Conservation (phyloP, 2,329 filamentous ascomycete species). For the Arthroderma sp. region DNA sequence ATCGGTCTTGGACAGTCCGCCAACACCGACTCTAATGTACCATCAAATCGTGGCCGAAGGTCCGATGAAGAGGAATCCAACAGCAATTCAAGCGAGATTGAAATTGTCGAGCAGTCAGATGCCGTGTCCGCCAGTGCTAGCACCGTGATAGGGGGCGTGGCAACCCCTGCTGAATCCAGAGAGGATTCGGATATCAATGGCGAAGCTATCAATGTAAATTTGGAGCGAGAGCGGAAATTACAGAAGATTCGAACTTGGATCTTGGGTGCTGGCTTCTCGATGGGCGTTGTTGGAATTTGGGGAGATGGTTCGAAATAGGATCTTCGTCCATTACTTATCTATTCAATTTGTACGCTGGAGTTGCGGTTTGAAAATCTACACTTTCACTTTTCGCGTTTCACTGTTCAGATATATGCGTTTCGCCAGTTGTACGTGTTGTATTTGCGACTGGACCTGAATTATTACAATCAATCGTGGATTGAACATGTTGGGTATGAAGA, state of each 20-base stretch:
- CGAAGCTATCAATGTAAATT: slow-evolving; percentile 31
- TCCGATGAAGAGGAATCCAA: slow-evolving; percentile 14
- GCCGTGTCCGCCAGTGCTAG: slow-evolving; percentile 3
- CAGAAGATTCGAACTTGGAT: slow-evolving; percentile 27
- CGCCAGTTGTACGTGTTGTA: too few relatives aligned
- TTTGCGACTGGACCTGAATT: too few relatives aligned
- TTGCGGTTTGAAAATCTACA: too few relatives aligned
- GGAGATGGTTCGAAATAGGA: slow-evolving; percentile 26
- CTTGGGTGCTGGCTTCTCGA: slow-evolving; percentile 30
- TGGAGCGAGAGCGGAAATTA: slow-evolving; percentile 29
- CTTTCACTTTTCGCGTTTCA: too few relatives aligned
- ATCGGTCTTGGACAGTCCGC: not conserved
- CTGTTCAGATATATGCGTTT: too few relatives aligned
- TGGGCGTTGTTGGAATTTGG: slow-evolving; percentile 37
- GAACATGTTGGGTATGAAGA: too few relatives aligned
- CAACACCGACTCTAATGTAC: not conserved
- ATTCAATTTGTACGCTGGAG: too few relatives aligned
- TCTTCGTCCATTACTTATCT: too few relatives aligned
- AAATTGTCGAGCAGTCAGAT: slow-evolving; percentile 10
- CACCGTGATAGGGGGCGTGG: not conserved
- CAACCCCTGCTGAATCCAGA: slow-evolving; percentile 4
- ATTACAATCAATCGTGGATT: too few relatives aligned
- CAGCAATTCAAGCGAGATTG: slow-evolving; percentile 11
- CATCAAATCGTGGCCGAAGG: slow-evolving; percentile 11
- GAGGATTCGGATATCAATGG: slow-evolving; percentile 28